Evolutionary conservation across 768 basidiomycete species (phyloP).

Genomic region (Lactarius quietus): DNA sequence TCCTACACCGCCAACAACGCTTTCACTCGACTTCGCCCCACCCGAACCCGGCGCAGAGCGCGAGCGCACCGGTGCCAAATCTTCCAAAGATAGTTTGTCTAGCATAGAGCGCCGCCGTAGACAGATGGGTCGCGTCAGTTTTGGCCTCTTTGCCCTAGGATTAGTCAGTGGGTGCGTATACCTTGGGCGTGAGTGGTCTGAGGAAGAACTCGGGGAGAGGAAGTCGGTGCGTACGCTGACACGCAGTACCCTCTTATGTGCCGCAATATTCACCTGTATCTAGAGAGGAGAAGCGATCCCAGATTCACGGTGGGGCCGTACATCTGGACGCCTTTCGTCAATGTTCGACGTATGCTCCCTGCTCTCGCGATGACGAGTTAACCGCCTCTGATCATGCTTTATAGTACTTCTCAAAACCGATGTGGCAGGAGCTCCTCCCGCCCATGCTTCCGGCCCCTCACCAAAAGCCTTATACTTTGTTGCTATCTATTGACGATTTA

Average conservation of each 20-base stretch:
- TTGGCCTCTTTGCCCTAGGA: constrained; percentile 53
- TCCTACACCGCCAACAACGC: constrained; percentile 36
- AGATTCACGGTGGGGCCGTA: constrained; percentile 61
- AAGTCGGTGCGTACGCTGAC: constrained; percentile 49
- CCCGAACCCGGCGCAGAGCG: constrained; percentile 33
- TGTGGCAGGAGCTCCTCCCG: constrained; percentile 89
- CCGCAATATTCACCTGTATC: constrained; percentile 4
- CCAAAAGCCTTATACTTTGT: constrained; percentile 87
- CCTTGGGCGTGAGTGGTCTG: constrained; percentile 77
- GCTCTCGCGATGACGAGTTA: constrained; percentile 4
- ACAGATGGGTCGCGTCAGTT: constrained; percentile 50
- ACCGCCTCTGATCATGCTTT: not conserved
- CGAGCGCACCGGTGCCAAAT: constrained; percentile 70
- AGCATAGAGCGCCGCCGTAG: constrained; percentile 71
- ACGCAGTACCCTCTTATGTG: not conserved
- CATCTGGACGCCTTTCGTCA: constrained; percentile 55
- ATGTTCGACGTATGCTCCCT: constrained; percentile 60
- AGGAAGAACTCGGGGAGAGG: constrained; percentile 61
- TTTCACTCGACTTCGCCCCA: constrained; percentile 59
- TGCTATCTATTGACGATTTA: constrained; percentile 89
- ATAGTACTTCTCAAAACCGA: constrained; percentile 90
- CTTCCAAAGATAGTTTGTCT: constrained; percentile 73
- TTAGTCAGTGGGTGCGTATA: constrained; percentile 56
- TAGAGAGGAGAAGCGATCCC: constrained; percentile 60
- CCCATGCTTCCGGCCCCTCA: constrained; percentile 78